Evolutionary conservation across 495 filamentous ascomycete species (phyloP).

Genomic region (Penicillium odoratum): DNA sequence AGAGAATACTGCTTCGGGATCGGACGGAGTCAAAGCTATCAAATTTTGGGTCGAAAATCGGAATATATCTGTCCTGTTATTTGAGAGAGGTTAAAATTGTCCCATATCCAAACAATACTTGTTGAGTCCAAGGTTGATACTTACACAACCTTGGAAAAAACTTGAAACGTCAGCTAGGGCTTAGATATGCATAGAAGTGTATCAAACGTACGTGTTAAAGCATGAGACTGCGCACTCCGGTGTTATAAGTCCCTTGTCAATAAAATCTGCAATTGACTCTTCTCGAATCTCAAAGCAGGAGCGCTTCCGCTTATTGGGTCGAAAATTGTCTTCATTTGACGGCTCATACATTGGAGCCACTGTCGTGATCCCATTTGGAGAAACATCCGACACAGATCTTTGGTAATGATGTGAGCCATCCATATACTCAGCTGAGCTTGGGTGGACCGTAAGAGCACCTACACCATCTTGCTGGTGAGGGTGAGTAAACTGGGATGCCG

Average conservation of each 20-base stretch:
- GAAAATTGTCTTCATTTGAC: slow-evolving; percentile 1
- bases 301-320: slow-evolving; percentile 26
- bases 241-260: slow-evolving; percentile 37
- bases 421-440: not conserved
- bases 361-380: slow-evolving; percentile 15
- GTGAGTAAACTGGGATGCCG: slow-evolving; percentile 11
- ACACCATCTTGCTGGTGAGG: not conserved
- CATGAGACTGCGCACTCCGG: slow-evolving; percentile 33
- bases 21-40: slow-evolving; percentile 46
- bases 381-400: slow-evolving; percentile 13
- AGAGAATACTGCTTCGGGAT: slow-evolving; percentile 41
- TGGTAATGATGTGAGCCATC: slow-evolving; percentile 9
- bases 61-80: slow-evolving; percentile 44
- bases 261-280: slow-evolving; percentile 37
- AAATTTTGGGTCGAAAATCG: slow-evolving; percentile 42
- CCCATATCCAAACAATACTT: not conserved
- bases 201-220: slow-evolving; percentile 33
- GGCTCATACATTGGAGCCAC: slow-evolving; percentile 10
- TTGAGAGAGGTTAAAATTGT: not conserved
- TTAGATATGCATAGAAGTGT: too few relatives aligned
- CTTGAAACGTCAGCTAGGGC: slow-evolving; percentile 10
- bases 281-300: slow-evolving; percentile 40
- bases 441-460: not conserved
- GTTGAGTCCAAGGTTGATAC: slow-evolving; percentile 2
- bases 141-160: slow-evolving; percentile 48